Conservation (phyloP, 2,329 filamentous ascomycete species). For the Amesomyces nigricolor region DNA sequence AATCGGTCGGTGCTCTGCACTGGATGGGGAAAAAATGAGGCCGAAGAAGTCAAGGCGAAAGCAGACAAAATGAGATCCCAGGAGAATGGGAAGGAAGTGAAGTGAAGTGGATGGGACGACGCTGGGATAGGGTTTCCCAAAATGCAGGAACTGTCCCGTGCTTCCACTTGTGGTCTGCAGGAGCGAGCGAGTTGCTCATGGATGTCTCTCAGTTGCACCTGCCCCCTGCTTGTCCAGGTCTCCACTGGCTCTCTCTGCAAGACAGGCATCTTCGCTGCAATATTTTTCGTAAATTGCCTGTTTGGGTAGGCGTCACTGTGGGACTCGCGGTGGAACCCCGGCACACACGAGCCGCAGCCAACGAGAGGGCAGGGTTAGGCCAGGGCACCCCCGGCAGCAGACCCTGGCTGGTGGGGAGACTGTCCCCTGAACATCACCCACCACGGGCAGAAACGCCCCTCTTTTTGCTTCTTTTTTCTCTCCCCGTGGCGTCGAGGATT, state of each 20-base stretch:
- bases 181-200: too few species aligned
- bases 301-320: slow-evolving; percentile 17
- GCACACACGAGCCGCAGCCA: slow-evolving; percentile 16
- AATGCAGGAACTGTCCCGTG: background rate
- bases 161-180: background rate
- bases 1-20: slow-evolving; percentile 5
- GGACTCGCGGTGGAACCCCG: slow-evolving; percentile 10
- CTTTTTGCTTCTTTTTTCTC: background rate
- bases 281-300: slow-evolving; percentile 23
- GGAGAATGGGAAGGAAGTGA: background rate
- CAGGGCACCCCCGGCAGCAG: slow-evolving; percentile 12
- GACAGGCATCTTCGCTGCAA: slow-evolving; percentile 20
- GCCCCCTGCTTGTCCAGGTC: background rate
- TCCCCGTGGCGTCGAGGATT: background rate
- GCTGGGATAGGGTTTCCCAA: background rate
- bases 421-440: too few species aligned
- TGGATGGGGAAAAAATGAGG: background rate
- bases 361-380: slow-evolving; percentile 11
- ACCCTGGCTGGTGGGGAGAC: background rate
- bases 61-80: background rate
- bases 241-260: slow-evolving; percentile 1
- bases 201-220: slow-evolving; percentile 1
- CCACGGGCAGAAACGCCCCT: background rate
- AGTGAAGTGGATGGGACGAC: background rate
- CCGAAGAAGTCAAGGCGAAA: background rate